phyloP scores from a whole-genome alignment of 2,329 filamentous ascomycete species.

The Coniochaeta ligniaria region DNA sequence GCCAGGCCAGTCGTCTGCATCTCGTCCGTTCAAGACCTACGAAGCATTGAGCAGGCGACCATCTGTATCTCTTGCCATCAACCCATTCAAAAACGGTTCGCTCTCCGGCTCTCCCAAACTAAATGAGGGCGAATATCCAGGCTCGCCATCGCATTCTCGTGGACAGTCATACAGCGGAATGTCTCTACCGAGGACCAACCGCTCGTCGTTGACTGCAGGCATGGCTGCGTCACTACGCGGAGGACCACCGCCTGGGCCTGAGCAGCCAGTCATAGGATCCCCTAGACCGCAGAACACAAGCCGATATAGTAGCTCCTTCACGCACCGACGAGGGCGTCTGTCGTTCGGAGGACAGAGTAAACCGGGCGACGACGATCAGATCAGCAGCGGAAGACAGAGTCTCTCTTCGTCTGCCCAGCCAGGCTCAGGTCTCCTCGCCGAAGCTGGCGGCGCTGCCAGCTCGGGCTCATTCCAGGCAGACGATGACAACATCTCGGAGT shows the following conservation, averaged over 20 bases:
- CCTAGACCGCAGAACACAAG: slow-evolving; percentile 68
- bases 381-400: slow-evolving; percentile 75
- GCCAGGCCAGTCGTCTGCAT: slow-evolving; percentile 18
- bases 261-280: slow-evolving; percentile 65
- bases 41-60: slow-evolving; percentile 60
- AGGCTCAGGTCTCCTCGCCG: slow-evolving; percentile 72
- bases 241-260: slow-evolving; percentile 52
- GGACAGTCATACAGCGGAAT: slow-evolving; percentile 36
- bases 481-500: slow-evolving; percentile 89
- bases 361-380: slow-evolving; percentile 62
- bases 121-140: slow-evolving; percentile 42
- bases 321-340: slow-evolving; percentile 69
- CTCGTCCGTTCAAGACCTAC: slow-evolving; percentile 29
- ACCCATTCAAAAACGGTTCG: slow-evolving; percentile 93
- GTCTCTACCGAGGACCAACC: slow-evolving; percentile 53
- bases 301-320: slow-evolving; percentile 91
- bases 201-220: slow-evolving; percentile 65
- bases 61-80: slow-evolving; percentile 68
- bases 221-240: slow-evolving; percentile 68
- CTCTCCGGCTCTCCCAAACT: slow-evolving; percentile 76
- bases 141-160: slow-evolving; percentile 45
- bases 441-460: slow-evolving; percentile 58
- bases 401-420: slow-evolving; percentile 65
- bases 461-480: slow-evolving; percentile 65
- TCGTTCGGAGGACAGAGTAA: slow-evolving; percentile 70